Evolutionary conservation across 75 land plant species (phyloP).

Genomic region (Sequoia sempervirens): DNA sequence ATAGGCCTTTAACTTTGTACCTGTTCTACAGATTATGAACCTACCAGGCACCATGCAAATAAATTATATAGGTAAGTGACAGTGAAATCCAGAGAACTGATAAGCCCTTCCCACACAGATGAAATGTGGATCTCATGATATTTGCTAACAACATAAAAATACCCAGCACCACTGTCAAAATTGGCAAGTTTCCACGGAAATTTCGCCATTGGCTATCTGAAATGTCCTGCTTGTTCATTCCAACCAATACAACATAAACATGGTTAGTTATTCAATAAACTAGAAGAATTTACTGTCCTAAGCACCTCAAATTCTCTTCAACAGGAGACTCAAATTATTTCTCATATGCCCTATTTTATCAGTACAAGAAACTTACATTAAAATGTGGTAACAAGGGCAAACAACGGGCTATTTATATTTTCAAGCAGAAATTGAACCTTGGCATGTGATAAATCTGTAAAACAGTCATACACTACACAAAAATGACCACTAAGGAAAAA

Average conservation of each 20-base stretch:
- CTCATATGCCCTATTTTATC: not conserved
- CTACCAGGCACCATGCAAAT: slow-evolving; percentile 89
- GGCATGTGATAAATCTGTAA: not conserved
- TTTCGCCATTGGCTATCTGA: slow-evolving; percentile 96
- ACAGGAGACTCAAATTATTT: not conserved
- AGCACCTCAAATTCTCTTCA: not conserved
- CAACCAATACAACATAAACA: not conserved
- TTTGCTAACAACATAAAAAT: slow-evolving; percentile 40
- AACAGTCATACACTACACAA: not conserved
- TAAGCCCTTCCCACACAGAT: slow-evolving; percentile 63
- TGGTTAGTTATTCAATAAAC: not conserved
- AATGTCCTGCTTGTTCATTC: slow-evolving; percentile 47
- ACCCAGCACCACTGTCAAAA: slow-evolving; percentile 59
- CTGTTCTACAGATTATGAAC: not conserved
- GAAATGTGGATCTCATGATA: slow-evolving; percentile 22
- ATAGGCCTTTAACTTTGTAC: not conserved
- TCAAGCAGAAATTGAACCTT: not conserved
- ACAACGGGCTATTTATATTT: not conserved
- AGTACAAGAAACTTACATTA: not conserved
- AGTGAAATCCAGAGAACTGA: slow-evolving; percentile 66
- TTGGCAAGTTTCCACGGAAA: slow-evolving; percentile 73
- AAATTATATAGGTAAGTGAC: slow-evolving; percentile 57
- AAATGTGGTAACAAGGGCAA: not conserved
- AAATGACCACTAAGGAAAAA: not conserved
- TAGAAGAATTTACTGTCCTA: not conserved